These are phyloP conservation scores for Cicer judaicum DNA, from an alignment of 306 rosid species.

Conservation along the genomic window DNA sequence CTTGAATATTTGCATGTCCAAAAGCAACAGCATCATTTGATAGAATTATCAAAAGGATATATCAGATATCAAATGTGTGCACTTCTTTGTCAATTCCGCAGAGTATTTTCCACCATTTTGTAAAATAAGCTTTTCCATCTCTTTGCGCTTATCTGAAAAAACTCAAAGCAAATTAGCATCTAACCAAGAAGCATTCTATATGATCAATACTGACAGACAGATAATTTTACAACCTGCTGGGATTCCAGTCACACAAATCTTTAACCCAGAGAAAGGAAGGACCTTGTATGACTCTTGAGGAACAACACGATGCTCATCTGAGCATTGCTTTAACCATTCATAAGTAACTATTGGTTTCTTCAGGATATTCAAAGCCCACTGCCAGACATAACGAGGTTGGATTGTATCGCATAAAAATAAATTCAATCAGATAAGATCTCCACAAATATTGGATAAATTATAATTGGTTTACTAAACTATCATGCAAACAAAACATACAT, in stretches of 20 bases:
- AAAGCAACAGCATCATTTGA: conserved; percentile 37
- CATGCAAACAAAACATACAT: conserved; percentile 22
- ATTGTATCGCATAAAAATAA: conserved; percentile 22
- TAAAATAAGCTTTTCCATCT: conserved; percentile 69
- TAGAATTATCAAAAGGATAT: conserved; percentile 73
- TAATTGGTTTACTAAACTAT: conserved; percentile 29
- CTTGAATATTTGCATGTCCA: conserved; percentile 34
- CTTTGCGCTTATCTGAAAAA: conserved; percentile 76
- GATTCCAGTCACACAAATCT: conserved; percentile 80
- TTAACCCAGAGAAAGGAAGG: conserved; percentile 89
- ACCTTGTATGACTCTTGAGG: conserved; percentile 89
- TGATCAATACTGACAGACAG: conserved; percentile 47
- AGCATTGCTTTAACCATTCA: conserved; percentile 90
- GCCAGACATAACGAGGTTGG: conserved; percentile 50
- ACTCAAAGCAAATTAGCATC: conserved; percentile 48
- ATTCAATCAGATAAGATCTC: neutral
- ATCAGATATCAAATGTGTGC: conserved; percentile 89
- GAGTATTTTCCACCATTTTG: conserved; percentile 94
- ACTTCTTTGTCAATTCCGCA: conserved; percentile 79
- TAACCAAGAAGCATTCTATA: conserved; percentile 36
- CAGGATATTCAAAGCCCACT: conserved; percentile 90
- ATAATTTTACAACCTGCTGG: conserved; percentile 71
- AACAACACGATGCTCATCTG: conserved; percentile 88
- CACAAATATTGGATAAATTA: conserved; percentile 31
- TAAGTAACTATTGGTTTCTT: conserved; percentile 92